Percentiles rank a stretch among this genome's conserved stretches.
These are phyloP conservation scores for Aspergillus coremiiformis DNA, from an alignment of 495 filamentous ascomycete genomes.

Conservation along the genomic window DNA sequence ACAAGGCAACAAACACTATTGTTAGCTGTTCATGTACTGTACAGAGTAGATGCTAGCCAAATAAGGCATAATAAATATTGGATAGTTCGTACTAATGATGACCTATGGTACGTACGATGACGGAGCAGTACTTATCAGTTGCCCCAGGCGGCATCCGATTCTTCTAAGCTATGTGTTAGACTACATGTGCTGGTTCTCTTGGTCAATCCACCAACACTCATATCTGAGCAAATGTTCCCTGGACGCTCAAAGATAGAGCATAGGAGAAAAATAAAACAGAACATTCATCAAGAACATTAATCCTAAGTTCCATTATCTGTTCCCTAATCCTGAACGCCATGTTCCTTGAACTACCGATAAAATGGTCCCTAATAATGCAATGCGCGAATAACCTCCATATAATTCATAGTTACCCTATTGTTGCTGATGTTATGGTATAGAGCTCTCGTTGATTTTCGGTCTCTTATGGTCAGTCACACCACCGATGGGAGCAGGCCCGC, in stretches of 20 bases:
- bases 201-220: not conserved
- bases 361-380: not conserved
- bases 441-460: constrained; percentile 8
- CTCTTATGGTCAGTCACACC: constrained; percentile 33
- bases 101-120: not conserved
- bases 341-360: not conserved
- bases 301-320: not conserved
- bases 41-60: not conserved
- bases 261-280: not conserved
- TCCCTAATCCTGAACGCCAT: not conserved
- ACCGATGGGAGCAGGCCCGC: constrained; percentile 15
- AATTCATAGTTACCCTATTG: not conserved
- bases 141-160: not conserved
- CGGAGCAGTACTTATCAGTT: not conserved
- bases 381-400: not conserved
- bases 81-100: not conserved
- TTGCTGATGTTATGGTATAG: constrained; percentile 2
- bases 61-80: not conserved
- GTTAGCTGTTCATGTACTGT: not conserved
- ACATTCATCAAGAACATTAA: not conserved
- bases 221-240: not conserved
- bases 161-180: not conserved
- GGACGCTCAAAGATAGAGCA: no score
- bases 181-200: not conserved
- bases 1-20: not conserved